Conservation (phyloP, 345 rosid genomes). For the Eucalyptus urophylla region DNA sequence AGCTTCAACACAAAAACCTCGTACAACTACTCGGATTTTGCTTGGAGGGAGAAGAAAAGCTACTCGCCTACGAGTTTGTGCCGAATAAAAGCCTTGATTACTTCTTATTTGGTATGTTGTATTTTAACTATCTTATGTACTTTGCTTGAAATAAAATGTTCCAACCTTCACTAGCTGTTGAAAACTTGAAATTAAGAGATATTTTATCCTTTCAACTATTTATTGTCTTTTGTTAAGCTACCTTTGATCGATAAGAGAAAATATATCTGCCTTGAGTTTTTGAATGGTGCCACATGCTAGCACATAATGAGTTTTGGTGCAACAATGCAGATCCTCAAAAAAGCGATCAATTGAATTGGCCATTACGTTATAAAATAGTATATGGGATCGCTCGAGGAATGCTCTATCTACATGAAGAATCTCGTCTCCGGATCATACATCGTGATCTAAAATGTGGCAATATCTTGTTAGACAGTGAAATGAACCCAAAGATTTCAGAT, state of each 20-base stretch:
- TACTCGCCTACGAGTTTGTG: neutral
- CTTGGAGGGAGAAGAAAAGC: neutral
- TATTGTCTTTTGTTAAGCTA: neutral
- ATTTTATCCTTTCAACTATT: neutral
- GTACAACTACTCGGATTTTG: neutral
- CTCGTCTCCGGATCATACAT: neutral
- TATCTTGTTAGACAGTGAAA: neutral
- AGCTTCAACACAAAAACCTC: neutral
- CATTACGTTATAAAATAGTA: neutral
- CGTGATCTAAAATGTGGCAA: neutral
- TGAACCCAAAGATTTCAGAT: neutral
- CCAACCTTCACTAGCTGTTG: neutral
- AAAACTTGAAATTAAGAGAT: neutral
- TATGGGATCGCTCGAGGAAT: neutral
- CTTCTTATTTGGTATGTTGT: neutral
- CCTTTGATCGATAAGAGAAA: neutral
- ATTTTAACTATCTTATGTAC: neutral
- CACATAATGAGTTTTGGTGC: neutral
- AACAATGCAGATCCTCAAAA: neutral
- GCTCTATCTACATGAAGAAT: neutral
- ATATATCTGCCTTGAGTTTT: neutral
- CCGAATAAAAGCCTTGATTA: neutral
- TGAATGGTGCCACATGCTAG: neutral
- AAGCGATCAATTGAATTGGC: neutral
- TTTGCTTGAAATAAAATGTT: neutral